A percentile compares a stretch with the other conserved stretches of the same genome.
Conservation (phyloP, 2,329 filamentous ascomycete species). For the Trichoderma atrobrunneum region DNA sequence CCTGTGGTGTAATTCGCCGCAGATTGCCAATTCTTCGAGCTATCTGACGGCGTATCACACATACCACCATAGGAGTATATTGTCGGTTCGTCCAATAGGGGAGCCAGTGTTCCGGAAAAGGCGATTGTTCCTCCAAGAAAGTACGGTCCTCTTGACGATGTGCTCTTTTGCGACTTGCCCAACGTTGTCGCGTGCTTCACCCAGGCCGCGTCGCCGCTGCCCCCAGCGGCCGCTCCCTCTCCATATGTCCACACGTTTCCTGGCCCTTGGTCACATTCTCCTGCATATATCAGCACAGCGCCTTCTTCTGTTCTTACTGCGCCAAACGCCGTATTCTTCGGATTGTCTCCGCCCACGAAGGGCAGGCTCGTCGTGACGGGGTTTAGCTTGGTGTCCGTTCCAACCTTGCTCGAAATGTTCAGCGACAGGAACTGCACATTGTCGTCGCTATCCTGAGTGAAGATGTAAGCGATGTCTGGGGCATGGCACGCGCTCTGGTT, state of each 20-base stretch:
- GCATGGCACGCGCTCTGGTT: slow-evolving; percentile 38
- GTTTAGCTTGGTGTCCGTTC: slow-evolving; percentile 44
- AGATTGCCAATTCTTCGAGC: slow-evolving; percentile 58
- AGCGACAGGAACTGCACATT: slow-evolving; percentile 59
- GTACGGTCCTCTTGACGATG: slow-evolving; percentile 38
- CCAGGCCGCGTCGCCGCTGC: slow-evolving; percentile 25
- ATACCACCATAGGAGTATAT: slow-evolving; percentile 86
- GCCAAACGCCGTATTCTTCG: slow-evolving; percentile 58
- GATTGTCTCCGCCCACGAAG: slow-evolving; percentile 52
- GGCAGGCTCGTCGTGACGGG: slow-evolving; percentile 58
- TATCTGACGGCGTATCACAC: slow-evolving; percentile 60
- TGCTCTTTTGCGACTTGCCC: slow-evolving; percentile 23
- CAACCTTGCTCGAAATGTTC: slow-evolving; percentile 59
- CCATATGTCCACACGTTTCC: slow-evolving; percentile 68
- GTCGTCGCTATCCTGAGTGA: slow-evolving; percentile 51
- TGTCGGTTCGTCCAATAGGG: slow-evolving; percentile 50
- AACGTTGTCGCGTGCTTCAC: slow-evolving; percentile 29
- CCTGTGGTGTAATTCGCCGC: slow-evolving; percentile 74
- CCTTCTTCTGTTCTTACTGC: slow-evolving; percentile 66
- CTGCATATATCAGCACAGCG: slow-evolving; percentile 69
- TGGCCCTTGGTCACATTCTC: slow-evolving; percentile 60
- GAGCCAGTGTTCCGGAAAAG: slow-evolving; percentile 62
- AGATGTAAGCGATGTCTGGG: slow-evolving; percentile 63
- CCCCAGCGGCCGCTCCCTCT: slow-evolving; percentile 37
- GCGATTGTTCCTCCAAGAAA: slow-evolving; percentile 58